A percentile compares a stretch with the other conserved stretches of the same genome.
Conservation (phyloP, 2,329 filamentous ascomycete genomes). For the Karstenula rhodostoma region DNA sequence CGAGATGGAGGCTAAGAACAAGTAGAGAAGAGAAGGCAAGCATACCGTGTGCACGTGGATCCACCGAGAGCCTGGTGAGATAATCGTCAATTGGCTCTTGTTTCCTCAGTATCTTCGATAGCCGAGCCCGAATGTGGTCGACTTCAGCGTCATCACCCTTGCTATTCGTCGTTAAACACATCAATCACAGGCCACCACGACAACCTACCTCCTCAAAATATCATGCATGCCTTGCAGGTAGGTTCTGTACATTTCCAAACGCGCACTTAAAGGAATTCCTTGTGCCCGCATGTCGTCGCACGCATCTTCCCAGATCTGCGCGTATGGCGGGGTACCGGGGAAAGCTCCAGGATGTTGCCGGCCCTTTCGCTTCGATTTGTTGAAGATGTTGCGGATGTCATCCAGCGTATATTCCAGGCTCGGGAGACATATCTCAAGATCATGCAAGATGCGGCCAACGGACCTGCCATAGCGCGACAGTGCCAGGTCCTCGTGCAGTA, state of each 20-base stretch:
- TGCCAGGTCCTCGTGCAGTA: conserved; percentile 55
- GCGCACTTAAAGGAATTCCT: conserved; percentile 55
- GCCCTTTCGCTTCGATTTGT: conserved; percentile 43
- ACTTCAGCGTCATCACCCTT: conserved; percentile 41
- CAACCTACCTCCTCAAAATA: conserved; percentile 56
- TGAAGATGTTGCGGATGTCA: conserved; percentile 55
- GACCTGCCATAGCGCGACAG: conserved; percentile 49
- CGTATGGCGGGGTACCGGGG: conserved; percentile 53
- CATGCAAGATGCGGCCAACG: conserved; percentile 51
- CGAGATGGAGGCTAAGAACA: conserved; percentile 7
- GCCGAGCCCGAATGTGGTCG: conserved; percentile 33
- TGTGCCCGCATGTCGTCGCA: conserved; percentile 56
- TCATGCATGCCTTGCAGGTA: conserved; percentile 57
- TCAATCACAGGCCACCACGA: not conserved
- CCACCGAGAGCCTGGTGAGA: conserved; percentile 39
- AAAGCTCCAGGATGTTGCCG: conserved; percentile 44
- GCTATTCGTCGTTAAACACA: conserved; percentile 31
- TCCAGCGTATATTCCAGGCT: conserved; percentile 62
- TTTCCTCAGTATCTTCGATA: conserved; percentile 45
- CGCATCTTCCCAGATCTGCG: conserved; percentile 61
- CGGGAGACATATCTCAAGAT: conserved; percentile 58
- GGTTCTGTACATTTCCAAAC: conserved; percentile 60
- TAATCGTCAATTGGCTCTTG: conserved; percentile 47
- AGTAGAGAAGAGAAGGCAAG: conserved; percentile 6
- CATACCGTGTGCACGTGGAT: conserved; percentile 34